Percentiles rank a stretch among this genome's conserved stretches.
Evolutionary conservation across 192 early-diverging fungal genomes (phyloP).

Genomic region (Coemansia sp.): DNA sequence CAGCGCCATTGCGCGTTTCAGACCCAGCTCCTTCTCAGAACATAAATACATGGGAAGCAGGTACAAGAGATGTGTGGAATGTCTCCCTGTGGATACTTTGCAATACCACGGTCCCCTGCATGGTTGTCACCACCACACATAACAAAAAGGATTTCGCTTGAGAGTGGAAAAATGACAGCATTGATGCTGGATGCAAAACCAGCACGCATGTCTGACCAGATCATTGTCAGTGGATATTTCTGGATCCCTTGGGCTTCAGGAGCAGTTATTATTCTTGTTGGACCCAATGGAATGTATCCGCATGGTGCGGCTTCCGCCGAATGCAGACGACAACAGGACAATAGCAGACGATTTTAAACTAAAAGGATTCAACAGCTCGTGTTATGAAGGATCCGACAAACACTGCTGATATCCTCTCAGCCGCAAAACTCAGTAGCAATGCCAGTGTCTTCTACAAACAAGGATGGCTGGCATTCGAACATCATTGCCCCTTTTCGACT

Average conservation of each 20-base stretch:
- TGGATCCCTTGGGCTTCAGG: background rate
- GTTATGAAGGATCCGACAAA: background rate
- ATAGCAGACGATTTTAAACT: background rate
- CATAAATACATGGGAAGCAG: background rate
- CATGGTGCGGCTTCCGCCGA: background rate
- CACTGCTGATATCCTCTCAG: background rate
- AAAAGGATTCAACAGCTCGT: background rate
- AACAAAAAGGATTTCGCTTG: background rate
- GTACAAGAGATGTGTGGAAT: background rate
- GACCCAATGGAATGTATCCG: background rate
- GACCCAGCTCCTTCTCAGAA: background rate
- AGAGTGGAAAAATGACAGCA: background rate
- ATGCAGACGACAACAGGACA: background rate
- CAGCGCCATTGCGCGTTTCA: background rate
- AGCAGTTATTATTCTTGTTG: background rate
- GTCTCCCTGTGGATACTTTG: background rate
- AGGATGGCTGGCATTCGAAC: no score
- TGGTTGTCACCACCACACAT: background rate
- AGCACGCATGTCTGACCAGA: background rate
- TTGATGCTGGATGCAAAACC: background rate
- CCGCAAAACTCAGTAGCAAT: no score
- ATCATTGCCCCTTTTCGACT: no score
- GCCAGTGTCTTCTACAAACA: no score
- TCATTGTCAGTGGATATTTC: background rate
- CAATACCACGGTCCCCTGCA: constrained; percentile 7